phyloP scores from a whole-genome alignment of 345 rosid species.

The Trapa incisa region DNA sequence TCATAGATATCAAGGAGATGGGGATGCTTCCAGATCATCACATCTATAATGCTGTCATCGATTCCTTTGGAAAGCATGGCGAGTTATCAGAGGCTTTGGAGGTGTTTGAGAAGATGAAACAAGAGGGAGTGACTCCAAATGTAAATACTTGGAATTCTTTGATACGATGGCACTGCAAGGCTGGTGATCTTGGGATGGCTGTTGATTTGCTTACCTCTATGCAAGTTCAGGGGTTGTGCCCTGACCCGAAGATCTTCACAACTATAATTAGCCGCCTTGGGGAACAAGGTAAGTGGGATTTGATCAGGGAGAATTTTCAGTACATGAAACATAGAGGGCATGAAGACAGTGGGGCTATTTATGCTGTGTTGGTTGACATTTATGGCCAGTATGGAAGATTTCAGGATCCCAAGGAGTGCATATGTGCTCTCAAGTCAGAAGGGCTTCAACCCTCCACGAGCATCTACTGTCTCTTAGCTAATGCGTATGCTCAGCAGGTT shows the following conservation, averaged over 20 bases:
- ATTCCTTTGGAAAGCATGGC: slow-evolving; percentile 53
- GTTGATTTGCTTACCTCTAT: slow-evolving; percentile 39
- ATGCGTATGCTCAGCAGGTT: slow-evolving; percentile 77
- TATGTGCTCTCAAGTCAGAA: slow-evolving; percentile 40
- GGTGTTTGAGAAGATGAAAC: slow-evolving; percentile 34
- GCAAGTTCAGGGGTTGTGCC: slow-evolving; percentile 50
- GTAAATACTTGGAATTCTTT: slow-evolving; percentile 49
- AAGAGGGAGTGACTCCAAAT: slow-evolving; percentile 36
- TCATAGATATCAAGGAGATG: slow-evolving; percentile 42
- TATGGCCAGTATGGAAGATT: slow-evolving; percentile 54
- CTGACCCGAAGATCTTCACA: slow-evolving; percentile 50
- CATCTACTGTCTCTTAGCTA: slow-evolving; percentile 48
- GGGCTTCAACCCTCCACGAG: slow-evolving; percentile 35
- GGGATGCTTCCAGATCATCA: slow-evolving; percentile 38
- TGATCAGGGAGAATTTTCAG: slow-evolving; percentile 32
- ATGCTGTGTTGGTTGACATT: slow-evolving; percentile 43
- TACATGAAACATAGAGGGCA: slow-evolving; percentile 29
- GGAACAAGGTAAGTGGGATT: slow-evolving; percentile 56
- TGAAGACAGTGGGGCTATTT: slow-evolving; percentile 27
- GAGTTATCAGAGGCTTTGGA: slow-evolving; percentile 43
- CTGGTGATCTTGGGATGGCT: slow-evolving; percentile 31
- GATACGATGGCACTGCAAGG: slow-evolving; percentile 53
- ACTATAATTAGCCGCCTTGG: slow-evolving; percentile 39
- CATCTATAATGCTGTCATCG: slow-evolving; percentile 43
- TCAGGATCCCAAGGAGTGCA: slow-evolving; percentile 37